Base-by-base conservation (phyloP, 2,329 filamentous ascomycete species). In the Plenodomus biglobosus region DNA sequence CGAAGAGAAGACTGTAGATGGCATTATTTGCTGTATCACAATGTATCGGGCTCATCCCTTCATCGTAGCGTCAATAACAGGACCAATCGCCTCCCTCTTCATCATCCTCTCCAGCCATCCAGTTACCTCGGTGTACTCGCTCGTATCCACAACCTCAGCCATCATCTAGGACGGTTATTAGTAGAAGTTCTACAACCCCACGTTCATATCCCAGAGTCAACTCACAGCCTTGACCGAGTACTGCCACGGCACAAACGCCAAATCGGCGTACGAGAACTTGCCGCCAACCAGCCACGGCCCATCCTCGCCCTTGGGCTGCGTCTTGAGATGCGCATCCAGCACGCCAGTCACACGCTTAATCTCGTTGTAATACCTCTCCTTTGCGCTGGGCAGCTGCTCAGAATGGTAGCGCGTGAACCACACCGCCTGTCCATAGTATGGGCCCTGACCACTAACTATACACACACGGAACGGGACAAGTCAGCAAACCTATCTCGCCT, bases 321-420 rank as follows among this genome's bases (percentile, higher is more conserved):
- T 56, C 37, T 63, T 59, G 3, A 80, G 62, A 41, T 71, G 66
- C 2, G 46, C 55, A 7, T 82, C 75, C 19, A 82, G 50, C 2
- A 81, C 78, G 1, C 66, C 62, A 2, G 73, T 68, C 1, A 81
- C 72, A 5, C 79, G 72, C 15, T 69, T 65, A n/a, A 77, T 68
- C 61, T 82, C 77, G 8, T 74, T 70, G 11, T 55, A 54, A 62
- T 81, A 82, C 7, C 78, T 68, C 13, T 76, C 70, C 17, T 76
- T 66, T 8, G 75, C 79, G 6, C 67, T 73, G 1, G 68, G 70
- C 5, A 81, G 3, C 50, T 76, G 71, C 59, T 80, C 78, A 0
- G 61, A 44, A 45, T 73, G 71, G 52, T 55, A 69, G 24, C 53
- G 56, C 8, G 58, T 64, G 54, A 75, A 75, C 73, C 72, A 75